Evolutionary conservation across 345 rosid genomes (phyloP).

Genomic region (Kernera saxatilis): DNA sequence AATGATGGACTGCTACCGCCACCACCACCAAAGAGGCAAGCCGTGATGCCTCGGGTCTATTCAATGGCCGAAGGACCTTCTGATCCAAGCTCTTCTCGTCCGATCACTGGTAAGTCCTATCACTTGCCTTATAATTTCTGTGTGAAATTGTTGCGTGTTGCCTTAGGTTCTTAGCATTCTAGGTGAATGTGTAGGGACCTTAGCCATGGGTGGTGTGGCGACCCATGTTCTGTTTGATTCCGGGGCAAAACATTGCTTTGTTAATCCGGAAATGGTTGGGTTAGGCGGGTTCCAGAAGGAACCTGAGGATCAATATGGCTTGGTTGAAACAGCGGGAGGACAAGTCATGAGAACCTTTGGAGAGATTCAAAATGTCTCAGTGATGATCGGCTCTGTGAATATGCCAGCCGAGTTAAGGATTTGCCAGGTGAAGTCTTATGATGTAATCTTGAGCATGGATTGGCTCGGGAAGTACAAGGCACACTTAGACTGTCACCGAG

Average conservation of each 20-base stretch:
- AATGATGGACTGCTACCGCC: not conserved
- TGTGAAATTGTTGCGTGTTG: not conserved
- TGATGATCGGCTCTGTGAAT: not conserved
- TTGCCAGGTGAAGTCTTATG: not conserved
- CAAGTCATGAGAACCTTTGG: not conserved
- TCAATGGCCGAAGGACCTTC: accelerated
- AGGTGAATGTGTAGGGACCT: not conserved
- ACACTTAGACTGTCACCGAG: not conserved
- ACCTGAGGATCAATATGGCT: not conserved
- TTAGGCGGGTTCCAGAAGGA: not conserved
- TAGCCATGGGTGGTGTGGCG: not conserved
- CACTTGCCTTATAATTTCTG: not conserved
- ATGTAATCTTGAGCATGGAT: not conserved
- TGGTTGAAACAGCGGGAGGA: no score
- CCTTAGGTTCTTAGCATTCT: not conserved
- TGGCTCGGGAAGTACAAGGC: not conserved
- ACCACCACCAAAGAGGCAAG: not conserved
- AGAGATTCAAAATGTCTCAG: no score
- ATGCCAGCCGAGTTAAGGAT: not conserved
- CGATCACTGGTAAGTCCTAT: not conserved
- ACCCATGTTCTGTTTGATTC: not conserved
- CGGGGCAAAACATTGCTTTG: not conserved
- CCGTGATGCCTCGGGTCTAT: not conserved
- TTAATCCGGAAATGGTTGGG: not conserved
- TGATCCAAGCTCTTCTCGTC: not conserved